A percentile compares a stretch with the other conserved stretches of the same genome.
Conservation (phyloP, 2,329 filamentous ascomycete genomes). For the Colletotrichum tropicicola region DNA sequence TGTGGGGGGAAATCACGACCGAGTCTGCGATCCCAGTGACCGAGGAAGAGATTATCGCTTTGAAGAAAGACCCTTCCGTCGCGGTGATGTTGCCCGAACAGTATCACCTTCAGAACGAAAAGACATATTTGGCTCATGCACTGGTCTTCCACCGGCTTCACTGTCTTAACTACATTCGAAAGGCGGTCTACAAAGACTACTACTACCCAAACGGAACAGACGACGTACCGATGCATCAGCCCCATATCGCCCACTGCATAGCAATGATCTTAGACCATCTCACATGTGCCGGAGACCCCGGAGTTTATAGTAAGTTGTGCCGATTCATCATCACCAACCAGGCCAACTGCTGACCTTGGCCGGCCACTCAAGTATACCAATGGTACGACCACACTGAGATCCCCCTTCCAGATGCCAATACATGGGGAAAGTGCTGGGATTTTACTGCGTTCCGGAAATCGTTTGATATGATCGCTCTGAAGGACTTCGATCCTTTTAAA, state of each 20-base stretch:
- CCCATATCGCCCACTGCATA: slow-evolving; percentile 12
- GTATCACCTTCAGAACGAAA: background rate
- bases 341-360: background rate
- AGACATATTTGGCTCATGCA: slow-evolving; percentile 6
- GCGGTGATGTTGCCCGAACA: slow-evolving; percentile 7
- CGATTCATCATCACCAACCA: background rate
- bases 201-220: slow-evolving; percentile 19
- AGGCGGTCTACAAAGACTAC: slow-evolving; percentile 12
- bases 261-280: slow-evolving; percentile 11
- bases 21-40: slow-evolving; percentile 6
- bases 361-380: background rate
- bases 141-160: slow-evolving; percentile 15
- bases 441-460: background rate
- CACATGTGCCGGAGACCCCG: slow-evolving; percentile 11
- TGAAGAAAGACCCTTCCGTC: slow-evolving; percentile 10
- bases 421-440: slow-evolving; percentile 19
- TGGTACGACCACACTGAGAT: slow-evolving; percentile 15
- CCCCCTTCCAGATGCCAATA: slow-evolving; percentile 12
- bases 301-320: slow-evolving; percentile 7
- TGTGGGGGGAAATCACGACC: slow-evolving; percentile 6
- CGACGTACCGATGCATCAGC: slow-evolving; percentile 3
- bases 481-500: background rate
- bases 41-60: background rate
- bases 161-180: slow-evolving; percentile 16
- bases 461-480: slow-evolving; percentile 9